Evolutionary conservation across 2,329 filamentous ascomycete species (phyloP).

Genomic region (Nannizziopsis arthrosporioides): DNA sequence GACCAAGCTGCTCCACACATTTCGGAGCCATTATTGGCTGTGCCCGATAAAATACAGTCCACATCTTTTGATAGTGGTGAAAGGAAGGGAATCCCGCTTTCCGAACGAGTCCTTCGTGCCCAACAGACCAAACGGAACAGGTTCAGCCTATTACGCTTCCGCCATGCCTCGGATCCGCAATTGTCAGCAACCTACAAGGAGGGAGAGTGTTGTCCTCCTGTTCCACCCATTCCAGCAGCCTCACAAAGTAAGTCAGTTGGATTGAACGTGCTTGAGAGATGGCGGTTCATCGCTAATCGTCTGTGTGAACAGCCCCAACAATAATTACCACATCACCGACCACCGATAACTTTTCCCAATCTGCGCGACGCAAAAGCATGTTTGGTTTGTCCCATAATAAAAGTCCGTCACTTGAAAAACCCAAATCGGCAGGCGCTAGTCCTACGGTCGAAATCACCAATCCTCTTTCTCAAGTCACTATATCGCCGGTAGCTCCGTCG

Average conservation of each 20-base stretch:
- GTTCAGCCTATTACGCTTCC: slow-evolving; percentile 65
- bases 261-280: slow-evolving; percentile 4
- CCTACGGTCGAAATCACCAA: neutral
- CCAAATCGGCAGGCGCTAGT: neutral
- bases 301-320: slow-evolving; percentile 35
- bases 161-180: slow-evolving; percentile 88
- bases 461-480: neutral
- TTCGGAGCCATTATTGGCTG: slow-evolving; percentile 8
- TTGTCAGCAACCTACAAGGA: slow-evolving; percentile 62
- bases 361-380: slow-evolving; percentile 20
- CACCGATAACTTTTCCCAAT: slow-evolving; percentile 43
- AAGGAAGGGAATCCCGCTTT: neutral
- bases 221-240: slow-evolving; percentile 31
- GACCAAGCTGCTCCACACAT: slow-evolving; percentile 7
- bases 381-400: slow-evolving; percentile 4
- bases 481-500: slow-evolving; percentile 22
- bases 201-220: slow-evolving; percentile 38
- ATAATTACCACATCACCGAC: slow-evolving; percentile 93
- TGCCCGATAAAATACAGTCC: slow-evolving; percentile 1
- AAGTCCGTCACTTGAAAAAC: neutral
- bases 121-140: slow-evolving; percentile 29
- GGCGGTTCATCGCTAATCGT: neutral
- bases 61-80: slow-evolving; percentile 5
- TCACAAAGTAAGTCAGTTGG: slow-evolving; percentile 17
- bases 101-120: slow-evolving; percentile 5